Evolutionary conservation across 2,329 filamentous ascomycete species (phyloP).

Genomic region (Pyricularia pennisetigena): DNA sequence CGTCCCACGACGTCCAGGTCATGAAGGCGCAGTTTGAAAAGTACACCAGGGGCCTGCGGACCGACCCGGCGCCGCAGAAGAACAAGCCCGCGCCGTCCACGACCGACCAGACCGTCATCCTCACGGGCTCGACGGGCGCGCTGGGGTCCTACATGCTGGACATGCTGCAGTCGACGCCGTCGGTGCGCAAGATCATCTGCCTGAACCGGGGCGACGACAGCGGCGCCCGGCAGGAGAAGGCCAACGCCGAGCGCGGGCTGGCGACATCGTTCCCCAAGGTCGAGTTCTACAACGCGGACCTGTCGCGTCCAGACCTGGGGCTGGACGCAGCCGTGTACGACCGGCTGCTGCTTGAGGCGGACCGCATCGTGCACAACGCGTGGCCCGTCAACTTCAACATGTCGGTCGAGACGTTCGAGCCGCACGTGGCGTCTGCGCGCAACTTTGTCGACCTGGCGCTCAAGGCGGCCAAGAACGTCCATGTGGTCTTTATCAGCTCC

Average conservation of each 20-base stretch:
- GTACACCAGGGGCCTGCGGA: conserved; percentile 21
- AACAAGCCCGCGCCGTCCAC: conserved; percentile 18
- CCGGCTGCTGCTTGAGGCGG: conserved; percentile 25
- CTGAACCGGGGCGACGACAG: conserved; percentile 37
- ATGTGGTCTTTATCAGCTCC: conserved; percentile 33
- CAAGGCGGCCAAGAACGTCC: conserved; percentile 21
- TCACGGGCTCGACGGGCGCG: conserved; percentile 40
- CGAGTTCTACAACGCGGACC: conserved; percentile 38
- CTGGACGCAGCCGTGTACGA: conserved; percentile 25
- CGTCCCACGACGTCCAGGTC: conserved; percentile 12
- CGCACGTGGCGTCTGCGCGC: conserved; percentile 38
- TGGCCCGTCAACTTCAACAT: conserved; percentile 47
- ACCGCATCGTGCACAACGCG: conserved; percentile 42
- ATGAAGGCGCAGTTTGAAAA: conserved; percentile 25
- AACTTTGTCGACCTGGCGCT: conserved; percentile 33
- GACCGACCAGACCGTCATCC: conserved; percentile 27
- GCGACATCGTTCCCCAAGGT: conserved; percentile 24
- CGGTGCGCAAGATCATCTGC: conserved; percentile 32
- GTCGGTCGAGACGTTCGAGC: conserved; percentile 35
- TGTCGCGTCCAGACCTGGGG: conserved; percentile 35
- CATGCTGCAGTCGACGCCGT: conserved; percentile 19
- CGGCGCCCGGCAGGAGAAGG: conserved; percentile 26
- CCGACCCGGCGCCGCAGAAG: conserved; percentile 1
- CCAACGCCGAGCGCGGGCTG: conserved; percentile 27
- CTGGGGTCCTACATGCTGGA: conserved; percentile 37